Evolutionary conservation across 768 basidiomycete genomes (phyloP).

Genomic region (Cubamyces lactineus): DNA sequence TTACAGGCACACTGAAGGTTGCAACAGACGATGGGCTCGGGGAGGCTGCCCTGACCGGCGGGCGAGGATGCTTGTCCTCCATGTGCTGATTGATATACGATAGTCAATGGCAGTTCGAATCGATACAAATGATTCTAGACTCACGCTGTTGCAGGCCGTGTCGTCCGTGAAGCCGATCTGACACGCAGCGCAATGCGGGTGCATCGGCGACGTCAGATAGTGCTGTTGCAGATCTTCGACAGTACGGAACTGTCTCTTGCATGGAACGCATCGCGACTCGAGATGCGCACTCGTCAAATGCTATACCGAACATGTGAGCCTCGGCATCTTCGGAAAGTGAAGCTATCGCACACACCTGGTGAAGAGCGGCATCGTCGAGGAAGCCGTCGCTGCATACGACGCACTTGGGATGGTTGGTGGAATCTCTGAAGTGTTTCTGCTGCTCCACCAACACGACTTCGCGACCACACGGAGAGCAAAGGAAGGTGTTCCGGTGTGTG

Average conservation of each 20-base stretch:
- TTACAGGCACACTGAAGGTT: not conserved
- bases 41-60: not conserved
- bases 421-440: conserved; percentile 21
- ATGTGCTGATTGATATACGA: conserved; percentile 12
- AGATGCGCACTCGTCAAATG: conserved; percentile 17
- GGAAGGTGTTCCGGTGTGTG: conserved; percentile 5
- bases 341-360: conserved; percentile 8
- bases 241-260: conserved; percentile 16
- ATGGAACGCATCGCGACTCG: conserved; percentile 11
- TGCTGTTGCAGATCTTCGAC: conserved; percentile 16
- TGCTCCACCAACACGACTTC: conserved; percentile 2
- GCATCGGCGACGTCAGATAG: conserved; percentile 21
- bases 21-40: not conserved
- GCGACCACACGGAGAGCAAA: conserved; percentile 14
- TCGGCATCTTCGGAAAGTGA: too few species aligned
- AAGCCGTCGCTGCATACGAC: conserved; percentile 23
- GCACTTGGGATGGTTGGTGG: conserved; percentile 21
- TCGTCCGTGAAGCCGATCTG: conserved; percentile 28
- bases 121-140: not conserved
- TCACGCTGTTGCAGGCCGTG: conserved; percentile 21
- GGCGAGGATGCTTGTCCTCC: conserved; percentile 14
- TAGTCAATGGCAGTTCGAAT: not conserved
- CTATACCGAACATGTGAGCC: not conserved
- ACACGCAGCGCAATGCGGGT: conserved; percentile 29
- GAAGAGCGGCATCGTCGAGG: conserved; percentile 1